Evolutionary conservation across 176 grass and related monocot genomes (phyloP), one percentile per base, ranked within the genome.

Genomic region (Carex parvula): DNA sequence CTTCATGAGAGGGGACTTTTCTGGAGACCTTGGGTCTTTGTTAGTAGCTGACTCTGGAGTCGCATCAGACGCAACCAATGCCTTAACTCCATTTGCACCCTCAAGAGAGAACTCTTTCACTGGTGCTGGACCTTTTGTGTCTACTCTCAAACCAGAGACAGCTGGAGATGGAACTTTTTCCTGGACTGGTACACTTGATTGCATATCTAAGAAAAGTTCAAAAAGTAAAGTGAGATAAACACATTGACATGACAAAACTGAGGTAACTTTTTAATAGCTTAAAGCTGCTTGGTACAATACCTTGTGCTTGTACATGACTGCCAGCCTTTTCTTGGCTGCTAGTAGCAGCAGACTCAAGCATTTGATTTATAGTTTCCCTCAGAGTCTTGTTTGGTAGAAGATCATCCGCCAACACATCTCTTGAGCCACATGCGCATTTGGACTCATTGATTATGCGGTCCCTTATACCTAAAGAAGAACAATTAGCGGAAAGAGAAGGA

Each of bases 321-420:
- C 97, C 91, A 44, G 84, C 75, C 65, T 95, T 95, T 88, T 96
- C 97, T 18, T 88, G 93, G 73, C 97, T 96, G 87, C 91, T 99
- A 81, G 93, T 94, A 89, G 88, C 82, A 87, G 91, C 81, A 73
- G 84, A 86, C 87, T 99, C 97, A 84, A 99, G 85, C 84, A 96
- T 94, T 54, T 94, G 88, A 83, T 83, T 96, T 48, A 99, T 99
- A 70, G 93, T 95, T 85, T 95, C 91, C 70, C 97, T 99, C 37
- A 99, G 70, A 77, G 97, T 94, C 87, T 88, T 99, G 86, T 99
- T 99, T 5, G 97, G 97, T 53, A 99, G 80, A 81, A 99, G 93
- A 70, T 99, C 93, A 82, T 99, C 97, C 13, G 97, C 97, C 63
- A 99, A 83, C 88, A 99, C 93, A 85, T 86, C 90, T 81, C 89